Evolutionary conservation across 2,329 filamentous ascomycete genomes (phyloP).

Genomic region (Lecanicillium sp.): DNA sequence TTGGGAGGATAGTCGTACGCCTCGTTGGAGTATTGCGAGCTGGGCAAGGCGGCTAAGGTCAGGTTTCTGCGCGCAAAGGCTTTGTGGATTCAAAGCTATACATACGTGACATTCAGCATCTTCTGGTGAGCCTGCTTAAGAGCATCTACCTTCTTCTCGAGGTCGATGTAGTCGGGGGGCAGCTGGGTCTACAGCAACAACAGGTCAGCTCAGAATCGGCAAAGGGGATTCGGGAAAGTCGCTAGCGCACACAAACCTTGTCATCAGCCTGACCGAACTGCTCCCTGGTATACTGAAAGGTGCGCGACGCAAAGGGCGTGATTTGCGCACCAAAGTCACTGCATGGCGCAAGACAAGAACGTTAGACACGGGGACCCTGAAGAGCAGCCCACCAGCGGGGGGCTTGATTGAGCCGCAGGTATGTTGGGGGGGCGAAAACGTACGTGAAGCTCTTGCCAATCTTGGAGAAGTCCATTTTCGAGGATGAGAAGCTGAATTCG

Average conservation of each 20-base stretch:
- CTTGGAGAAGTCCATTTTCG: constrained; percentile 50
- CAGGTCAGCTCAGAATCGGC: constrained; percentile 9
- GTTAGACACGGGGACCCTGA: constrained; percentile 6
- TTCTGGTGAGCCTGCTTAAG: constrained; percentile 96
- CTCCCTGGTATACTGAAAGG: constrained; percentile 96
- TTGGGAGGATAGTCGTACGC: constrained; percentile 92
- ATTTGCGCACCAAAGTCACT: constrained; percentile 67
- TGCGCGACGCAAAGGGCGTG: constrained; percentile 86
- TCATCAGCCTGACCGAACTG: constrained; percentile 92
- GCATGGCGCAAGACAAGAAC: constrained; percentile 7
- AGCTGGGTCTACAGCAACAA: constrained; percentile 67
- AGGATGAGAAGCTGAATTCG: constrained; percentile 1
- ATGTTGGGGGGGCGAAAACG: constrained; percentile 17
- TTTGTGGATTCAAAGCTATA: constrained; percentile 15
- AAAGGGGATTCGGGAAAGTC: too few species aligned
- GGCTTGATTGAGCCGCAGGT: too few species aligned
- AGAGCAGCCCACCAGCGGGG: not conserved
- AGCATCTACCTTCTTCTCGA: constrained; percentile 97
- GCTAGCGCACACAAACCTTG: constrained; percentile 49
- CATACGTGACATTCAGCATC: constrained; percentile 91
- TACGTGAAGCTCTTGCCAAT: constrained; percentile 50
- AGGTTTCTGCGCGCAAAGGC: too few species aligned
- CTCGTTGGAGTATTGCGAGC: constrained; percentile 88
- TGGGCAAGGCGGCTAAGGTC: constrained; percentile 33
- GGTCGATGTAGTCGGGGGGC: constrained; percentile 92